A percentile compares a stretch with the other conserved stretches of the same genome.
These are phyloP conservation scores for Pichia sp. DNA, from an alignment of 1,139 yeast species.

Conservation along the genomic window DNA sequence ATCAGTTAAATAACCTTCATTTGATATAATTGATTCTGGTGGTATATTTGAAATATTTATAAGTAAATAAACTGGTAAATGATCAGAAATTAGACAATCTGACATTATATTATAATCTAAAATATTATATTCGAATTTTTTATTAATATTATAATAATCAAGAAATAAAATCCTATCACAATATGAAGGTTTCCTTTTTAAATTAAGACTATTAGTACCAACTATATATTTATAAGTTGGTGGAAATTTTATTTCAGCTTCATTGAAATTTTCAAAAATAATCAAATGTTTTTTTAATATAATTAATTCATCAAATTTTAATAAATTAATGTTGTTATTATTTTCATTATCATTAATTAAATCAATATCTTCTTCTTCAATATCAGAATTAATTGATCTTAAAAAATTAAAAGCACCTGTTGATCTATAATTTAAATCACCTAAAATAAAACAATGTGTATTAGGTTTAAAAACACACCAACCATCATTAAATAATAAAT, in stretches of 20 bases:
- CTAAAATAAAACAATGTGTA: constrained; percentile 64
- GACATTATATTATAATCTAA: constrained; percentile 41
- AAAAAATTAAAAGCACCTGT: constrained; percentile 18
- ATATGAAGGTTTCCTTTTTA: constrained; percentile 75
- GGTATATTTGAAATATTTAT: constrained; percentile 39
- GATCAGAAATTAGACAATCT: constrained; percentile 39
- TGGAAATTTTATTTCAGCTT: constrained; percentile 51
- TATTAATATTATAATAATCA: constrained; percentile 31
- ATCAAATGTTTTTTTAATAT: constrained; percentile 38
- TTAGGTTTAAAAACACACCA: constrained; percentile 49
- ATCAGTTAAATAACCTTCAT: constrained; percentile 37
- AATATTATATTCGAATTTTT: constrained; percentile 4
- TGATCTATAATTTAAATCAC: constrained; percentile 78
- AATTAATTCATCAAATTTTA: constrained; percentile 54
- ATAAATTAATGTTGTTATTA: not conserved
- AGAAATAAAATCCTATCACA: constrained; percentile 75
- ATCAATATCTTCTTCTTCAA: not conserved
- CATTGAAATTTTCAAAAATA: constrained; percentile 58
- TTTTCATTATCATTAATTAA: not conserved
- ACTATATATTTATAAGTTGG: constrained; percentile 71
- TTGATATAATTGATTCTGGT: constrained; percentile 37
- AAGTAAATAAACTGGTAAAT: constrained; percentile 41
- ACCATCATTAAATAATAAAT: constrained; percentile 57
- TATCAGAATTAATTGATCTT: not conserved
- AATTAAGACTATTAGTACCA: constrained; percentile 46